Base-by-base conservation (phyloP, 75 land plant genomes). In the Ceratopteris richardii region DNA sequence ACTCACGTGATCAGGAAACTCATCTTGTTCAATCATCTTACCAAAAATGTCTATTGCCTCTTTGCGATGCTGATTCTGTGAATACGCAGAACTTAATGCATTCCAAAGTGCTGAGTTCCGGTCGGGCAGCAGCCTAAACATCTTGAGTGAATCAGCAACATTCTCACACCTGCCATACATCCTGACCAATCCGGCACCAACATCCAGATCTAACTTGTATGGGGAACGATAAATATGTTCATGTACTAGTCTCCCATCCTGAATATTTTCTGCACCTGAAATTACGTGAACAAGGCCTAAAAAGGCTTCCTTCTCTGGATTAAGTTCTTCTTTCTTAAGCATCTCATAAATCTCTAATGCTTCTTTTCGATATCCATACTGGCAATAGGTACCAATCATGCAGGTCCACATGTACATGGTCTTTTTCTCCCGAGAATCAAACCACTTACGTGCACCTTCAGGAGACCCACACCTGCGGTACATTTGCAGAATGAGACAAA, bases 1-100 rank as follows among this genome's bases (percentile, higher is more conserved):
- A 0, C 77, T 77, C 11, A 68, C 69, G 18, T 67, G 42, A 60
- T 82, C 75, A 0, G 57, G 65, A 0, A 13, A 29, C n/a, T 29
- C 29, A 41, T 66, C 75, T 36, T 26, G 56, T 22, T 28, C 51
- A 28, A 50, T 67, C 85, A 77, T 82, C 46, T 10, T 54, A 25
- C 55, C 43, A 44, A 74, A 82, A 16, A 74, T 28, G 31, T 74
- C 60, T 5, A 77, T 20, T 47, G 75, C 77, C 29, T 77, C 75
- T 37, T 70, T 70, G 22, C 66, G 56, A 11, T 22, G 56, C 66
- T 66, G 77, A 58, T 81, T 69, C 41, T 77, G 66, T 21, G 73
- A 66, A 28, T 67, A 47, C 14, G 80, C 77, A 27, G 57, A 69
- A 29, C 72, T 81, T 13, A 65, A 55, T 36, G 57, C 80, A 70